These are phyloP conservation scores for Ottelia alismoides DNA, from an alignment of 106 monocot genomes.

Conservation along the genomic window DNA sequence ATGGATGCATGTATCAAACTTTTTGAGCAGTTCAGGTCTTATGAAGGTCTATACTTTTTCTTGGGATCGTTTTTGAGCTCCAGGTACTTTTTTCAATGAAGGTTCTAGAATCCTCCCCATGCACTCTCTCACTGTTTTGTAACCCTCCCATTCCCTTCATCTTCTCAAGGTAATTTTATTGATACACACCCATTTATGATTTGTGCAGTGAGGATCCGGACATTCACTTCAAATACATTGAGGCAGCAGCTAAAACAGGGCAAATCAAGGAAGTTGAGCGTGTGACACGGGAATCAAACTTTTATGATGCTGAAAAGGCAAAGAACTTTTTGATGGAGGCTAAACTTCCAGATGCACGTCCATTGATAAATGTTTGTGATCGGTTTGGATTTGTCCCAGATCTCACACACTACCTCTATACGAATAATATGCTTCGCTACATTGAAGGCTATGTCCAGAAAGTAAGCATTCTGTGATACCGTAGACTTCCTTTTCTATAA, in stretches of 20 bases:
- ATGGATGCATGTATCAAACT: no score
- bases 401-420: slow-evolving; percentile 92
- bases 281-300: slow-evolving; percentile 97
- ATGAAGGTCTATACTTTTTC: no score
- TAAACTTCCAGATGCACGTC: slow-evolving; percentile 94
- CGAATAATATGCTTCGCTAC: slow-evolving; percentile 95
- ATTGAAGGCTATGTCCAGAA: slow-evolving; percentile 99
- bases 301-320: slow-evolving; percentile 95
- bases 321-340: slow-evolving; percentile 97
- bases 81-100: no score
- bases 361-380: slow-evolving; percentile 98
- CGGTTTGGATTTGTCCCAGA: slow-evolving; percentile 97
- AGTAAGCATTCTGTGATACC: slow-evolving; percentile 22
- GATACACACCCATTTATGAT: no score
- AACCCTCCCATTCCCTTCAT: no score
- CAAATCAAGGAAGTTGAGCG: slow-evolving; percentile 97
- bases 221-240: slow-evolving; percentile 97
- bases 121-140: no score
- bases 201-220: slow-evolving; percentile 89
- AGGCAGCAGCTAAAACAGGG: slow-evolving; percentile 93
- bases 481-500: background rate
- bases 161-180: no score
- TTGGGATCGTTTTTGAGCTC: no score
- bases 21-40: no score
- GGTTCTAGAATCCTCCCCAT: no score